Conservation (phyloP, 2,329 filamentous ascomycete genomes). For the Sporothrix variecibatus region DNA sequence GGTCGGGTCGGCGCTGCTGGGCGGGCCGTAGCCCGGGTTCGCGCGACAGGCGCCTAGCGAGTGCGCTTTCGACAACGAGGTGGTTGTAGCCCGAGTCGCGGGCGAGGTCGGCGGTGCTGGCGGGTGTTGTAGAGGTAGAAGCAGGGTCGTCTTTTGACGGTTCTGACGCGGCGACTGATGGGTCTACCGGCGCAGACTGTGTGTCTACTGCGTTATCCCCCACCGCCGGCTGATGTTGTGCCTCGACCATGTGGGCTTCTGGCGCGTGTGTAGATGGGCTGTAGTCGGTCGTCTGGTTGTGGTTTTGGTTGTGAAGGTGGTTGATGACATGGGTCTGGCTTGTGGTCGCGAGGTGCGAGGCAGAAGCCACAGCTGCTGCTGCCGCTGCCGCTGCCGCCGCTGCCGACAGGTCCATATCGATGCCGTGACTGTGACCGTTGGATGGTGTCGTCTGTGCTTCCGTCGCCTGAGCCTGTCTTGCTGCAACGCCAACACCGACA, state of each 20-base stretch:
- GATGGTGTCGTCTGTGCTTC: neutral
- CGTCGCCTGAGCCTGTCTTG: neutral
- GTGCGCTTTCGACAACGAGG: conserved; percentile 54
- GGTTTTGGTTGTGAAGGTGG: conserved; percentile 32
- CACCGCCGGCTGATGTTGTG: neutral
- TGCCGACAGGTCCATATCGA: conserved; percentile 23
- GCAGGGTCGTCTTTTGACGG: conserved; percentile 20
- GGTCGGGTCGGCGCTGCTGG: conserved; percentile 55
- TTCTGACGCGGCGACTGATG: conserved; percentile 27
- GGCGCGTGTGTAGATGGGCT: neutral
- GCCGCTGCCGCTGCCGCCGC: conserved; percentile 21
- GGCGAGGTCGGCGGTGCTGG: conserved; percentile 52
- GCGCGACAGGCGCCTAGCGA: conserved; percentile 56
- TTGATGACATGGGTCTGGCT: conserved; percentile 20
- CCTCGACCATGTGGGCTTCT: neutral
- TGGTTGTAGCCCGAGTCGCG: conserved; percentile 49
- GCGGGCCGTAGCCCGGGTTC: conserved; percentile 53
- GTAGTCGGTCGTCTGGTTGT: conserved; percentile 28
- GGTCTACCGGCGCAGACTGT: neutral
- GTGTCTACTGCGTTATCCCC: neutral
- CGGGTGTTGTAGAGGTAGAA: conserved; percentile 30
- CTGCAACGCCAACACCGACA: neutral
- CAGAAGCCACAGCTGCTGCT: conserved; percentile 26
- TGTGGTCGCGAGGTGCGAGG: neutral
- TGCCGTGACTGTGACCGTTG: conserved; percentile 26